Evolutionary conservation across 768 basidiomycete genomes (phyloP).

Genomic region (Russula sp.): DNA sequence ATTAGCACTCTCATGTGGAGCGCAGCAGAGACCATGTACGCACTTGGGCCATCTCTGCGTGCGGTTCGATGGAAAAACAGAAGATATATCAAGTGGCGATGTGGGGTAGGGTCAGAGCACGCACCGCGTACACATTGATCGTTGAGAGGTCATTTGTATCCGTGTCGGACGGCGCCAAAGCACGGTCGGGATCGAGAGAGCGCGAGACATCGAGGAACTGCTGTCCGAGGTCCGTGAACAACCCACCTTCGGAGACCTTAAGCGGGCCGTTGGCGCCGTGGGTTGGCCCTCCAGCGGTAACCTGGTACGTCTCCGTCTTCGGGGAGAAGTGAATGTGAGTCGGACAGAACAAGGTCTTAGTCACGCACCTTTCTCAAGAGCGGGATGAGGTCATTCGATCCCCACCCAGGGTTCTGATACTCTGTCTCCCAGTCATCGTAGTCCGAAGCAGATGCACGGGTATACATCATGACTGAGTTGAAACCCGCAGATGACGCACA

Average conservation of each 20-base stretch:
- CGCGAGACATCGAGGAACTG: conserved; percentile 29
- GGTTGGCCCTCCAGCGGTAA: conserved; percentile 27
- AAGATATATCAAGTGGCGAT: neutral
- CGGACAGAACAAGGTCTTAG: neutral
- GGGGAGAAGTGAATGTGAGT: neutral
- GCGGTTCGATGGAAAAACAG: conserved; percentile 10
- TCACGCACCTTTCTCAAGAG: conserved; percentile 50
- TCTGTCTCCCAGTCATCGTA: conserved; percentile 56
- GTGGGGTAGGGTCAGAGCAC: neutral
- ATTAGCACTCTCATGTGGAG: neutral
- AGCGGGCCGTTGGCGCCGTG: conserved; percentile 48
- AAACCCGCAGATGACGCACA: neutral
- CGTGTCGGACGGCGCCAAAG: conserved; percentile 13
- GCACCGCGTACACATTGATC: conserved; percentile 28
- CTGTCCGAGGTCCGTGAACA: conserved; percentile 24
- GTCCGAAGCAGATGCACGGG: conserved; percentile 54
- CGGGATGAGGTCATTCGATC: conserved; percentile 50
- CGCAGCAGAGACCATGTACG: conserved; percentile 9
- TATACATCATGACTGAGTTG: conserved; percentile 38
- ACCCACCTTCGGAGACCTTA: conserved; percentile 30
- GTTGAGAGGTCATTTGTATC: conserved; percentile 27
- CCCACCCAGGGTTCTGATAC: conserved; percentile 55
- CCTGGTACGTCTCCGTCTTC: conserved; percentile 38
- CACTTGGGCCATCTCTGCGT: conserved; percentile 51
- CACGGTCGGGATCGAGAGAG: conserved; percentile 25